Conservation (phyloP, 768 basidiomycete species). For the Trametes cinnabarina region DNA sequence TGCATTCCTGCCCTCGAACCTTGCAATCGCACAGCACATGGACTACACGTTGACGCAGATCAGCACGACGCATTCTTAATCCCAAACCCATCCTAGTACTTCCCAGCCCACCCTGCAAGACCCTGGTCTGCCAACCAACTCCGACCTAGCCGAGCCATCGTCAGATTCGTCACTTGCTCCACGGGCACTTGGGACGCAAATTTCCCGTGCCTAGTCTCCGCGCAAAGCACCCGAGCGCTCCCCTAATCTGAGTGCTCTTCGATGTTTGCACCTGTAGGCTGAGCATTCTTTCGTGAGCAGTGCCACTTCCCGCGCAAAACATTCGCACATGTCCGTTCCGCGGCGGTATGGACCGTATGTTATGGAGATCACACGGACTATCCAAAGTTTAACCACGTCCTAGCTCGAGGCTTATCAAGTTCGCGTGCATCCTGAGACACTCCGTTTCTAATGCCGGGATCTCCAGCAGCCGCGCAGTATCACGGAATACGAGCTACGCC, state of each 20-base stretch:
- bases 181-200: neutral
- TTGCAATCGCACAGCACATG: no score
- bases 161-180: conserved; percentile 2
- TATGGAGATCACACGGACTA: no score
- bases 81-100: neutral
- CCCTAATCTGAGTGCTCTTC: no score
- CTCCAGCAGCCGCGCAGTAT: no score
- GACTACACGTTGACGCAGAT: no score
- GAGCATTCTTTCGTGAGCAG: neutral
- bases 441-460: no score
- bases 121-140: neutral
- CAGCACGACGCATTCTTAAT: no score
- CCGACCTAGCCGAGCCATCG: neutral
- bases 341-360: neutral
- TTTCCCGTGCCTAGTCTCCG: neutral
- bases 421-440: no score
- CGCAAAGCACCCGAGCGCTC: neutral
- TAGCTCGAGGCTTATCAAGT: no score
- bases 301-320: neutral
- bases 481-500: no score
- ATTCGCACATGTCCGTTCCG: neutral
- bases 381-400: no score
- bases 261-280: neutral
- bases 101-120: neutral
- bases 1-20: neutral